phyloP scores from a whole-genome alignment of 1,284 basidiomycete genomes.

The Coniferiporia weirii region DNA sequence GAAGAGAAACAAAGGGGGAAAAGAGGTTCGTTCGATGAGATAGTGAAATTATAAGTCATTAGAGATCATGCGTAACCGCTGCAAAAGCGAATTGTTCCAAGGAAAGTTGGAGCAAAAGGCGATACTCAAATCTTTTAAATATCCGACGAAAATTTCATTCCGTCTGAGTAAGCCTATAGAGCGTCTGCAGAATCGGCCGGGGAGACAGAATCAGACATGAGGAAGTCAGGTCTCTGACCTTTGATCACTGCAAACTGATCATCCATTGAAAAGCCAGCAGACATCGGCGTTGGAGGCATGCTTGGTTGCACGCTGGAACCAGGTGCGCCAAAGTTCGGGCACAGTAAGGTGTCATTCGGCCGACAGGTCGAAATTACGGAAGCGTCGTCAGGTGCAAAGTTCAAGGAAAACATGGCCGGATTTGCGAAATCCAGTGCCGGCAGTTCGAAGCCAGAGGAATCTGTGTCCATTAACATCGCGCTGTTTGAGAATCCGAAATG shows the following conservation, averaged over 20 bases:
- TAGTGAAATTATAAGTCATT: conserved; percentile 4
- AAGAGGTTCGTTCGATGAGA: neutral
- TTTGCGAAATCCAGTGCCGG: neutral
- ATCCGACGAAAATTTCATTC: too few species aligned
- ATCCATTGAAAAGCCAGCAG: conserved; percentile 7
- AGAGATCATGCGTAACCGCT: too few species aligned
- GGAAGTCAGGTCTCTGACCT: neutral
- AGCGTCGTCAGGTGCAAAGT: neutral
- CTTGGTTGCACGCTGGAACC: neutral
- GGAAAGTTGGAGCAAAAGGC: too few species aligned
- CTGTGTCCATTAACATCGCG: neutral
- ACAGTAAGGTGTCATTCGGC: neutral
- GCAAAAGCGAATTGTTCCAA: too few species aligned
- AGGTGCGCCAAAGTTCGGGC: neutral
- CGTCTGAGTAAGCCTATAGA: too few species aligned
- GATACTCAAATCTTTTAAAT: too few species aligned
- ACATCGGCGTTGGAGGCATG: conserved; percentile 4
- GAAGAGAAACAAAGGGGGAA: neutral
- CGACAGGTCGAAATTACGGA: neutral
- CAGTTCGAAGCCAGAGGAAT: neutral
- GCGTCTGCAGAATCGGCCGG: neutral
- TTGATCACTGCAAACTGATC: neutral
- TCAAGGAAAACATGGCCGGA: neutral
- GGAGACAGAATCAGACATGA: neutral
- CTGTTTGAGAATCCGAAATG: neutral